Evolutionary conservation across 345 rosid genomes (phyloP), one percentile per base, ranked within the genome.

Genomic region (Lumnitzera littorea): DNA sequence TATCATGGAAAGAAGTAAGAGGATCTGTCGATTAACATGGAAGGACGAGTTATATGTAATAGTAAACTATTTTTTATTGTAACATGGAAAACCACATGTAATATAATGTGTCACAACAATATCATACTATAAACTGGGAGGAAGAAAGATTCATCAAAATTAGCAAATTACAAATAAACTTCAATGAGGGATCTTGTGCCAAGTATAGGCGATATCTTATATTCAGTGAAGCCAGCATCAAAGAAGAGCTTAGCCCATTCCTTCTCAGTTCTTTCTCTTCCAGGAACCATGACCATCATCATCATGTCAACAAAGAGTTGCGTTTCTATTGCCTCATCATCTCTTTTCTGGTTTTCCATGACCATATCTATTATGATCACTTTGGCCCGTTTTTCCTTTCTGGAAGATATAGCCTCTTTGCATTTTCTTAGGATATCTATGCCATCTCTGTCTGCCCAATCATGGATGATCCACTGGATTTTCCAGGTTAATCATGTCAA

Each of bases 181-280:
- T 72, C 69, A 47, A 75, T 75, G 23, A 79, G 41, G 3, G 77
- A 23, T 41, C 71, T 53, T 13, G 46, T 3, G 3, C 80, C 77
- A 0, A 69, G 15, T 2, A 46, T 24, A 23, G 59, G 69, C n/a
- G 15, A 20, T 17, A 78, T 78, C 49, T 67, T 75, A 15, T 75
- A 70, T 50, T 53, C 8, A 27, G 55, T 55, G 8, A 67, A 79
- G 6, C 78, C 78, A 25, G 78, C 74, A 46, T 27, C 60, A 11
- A 23, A 23, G 46, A 79, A 72, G 24, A 79, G 63, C 12, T 67
- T 63, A 13, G 65, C 67, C 77, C 71, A 75, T 7, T 78, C 74
- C 17, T 70, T n/a, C 11, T 75, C 72, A 2, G 3, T 56, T 17
- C 78, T 70, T 48, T 72, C 73, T 12, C 15, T 52, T 3, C 73